These are phyloP conservation scores for Croton laevigatus DNA, from an alignment of 441 rosid genomes.

Conservation along the genomic window DNA sequence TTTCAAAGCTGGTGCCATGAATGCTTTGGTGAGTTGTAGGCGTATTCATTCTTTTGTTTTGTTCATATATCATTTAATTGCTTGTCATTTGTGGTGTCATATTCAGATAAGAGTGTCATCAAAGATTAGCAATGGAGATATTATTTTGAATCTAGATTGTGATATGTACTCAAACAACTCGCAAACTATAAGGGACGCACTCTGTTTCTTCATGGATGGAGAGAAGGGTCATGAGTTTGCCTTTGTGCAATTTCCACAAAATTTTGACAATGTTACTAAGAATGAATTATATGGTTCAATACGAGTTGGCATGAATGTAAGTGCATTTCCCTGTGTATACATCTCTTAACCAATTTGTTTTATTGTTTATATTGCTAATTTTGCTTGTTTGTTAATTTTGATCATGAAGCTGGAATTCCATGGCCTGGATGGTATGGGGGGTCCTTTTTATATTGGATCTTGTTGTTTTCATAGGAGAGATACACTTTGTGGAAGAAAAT, in stretches of 20 bases:
- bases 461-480: conserved; percentile 88
- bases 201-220: conserved; percentile 75
- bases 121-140: conserved; percentile 46
- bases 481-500: conserved; percentile 44
- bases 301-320: neutral
- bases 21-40: conserved; percentile 51
- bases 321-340: neutral
- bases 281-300: conserved; percentile 31
- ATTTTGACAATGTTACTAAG: conserved; percentile 41
- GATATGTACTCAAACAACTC: conserved; percentile 76
- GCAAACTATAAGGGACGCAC: conserved; percentile 46
- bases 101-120: conserved; percentile 54
- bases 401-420: conserved; percentile 53
- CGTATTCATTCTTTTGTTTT: neutral
- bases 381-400: neutral
- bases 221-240: conserved; percentile 48
- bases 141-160: conserved; percentile 43
- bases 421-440: conserved; percentile 66
- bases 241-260: conserved; percentile 62
- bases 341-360: neutral
- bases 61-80: no score
- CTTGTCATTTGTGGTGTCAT: neutral
- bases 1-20: conserved; percentile 87
- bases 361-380: neutral
- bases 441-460: conserved; percentile 58